phyloP scores from a whole-genome alignment of 345 rosid genomes.

The Populus nigra region DNA sequence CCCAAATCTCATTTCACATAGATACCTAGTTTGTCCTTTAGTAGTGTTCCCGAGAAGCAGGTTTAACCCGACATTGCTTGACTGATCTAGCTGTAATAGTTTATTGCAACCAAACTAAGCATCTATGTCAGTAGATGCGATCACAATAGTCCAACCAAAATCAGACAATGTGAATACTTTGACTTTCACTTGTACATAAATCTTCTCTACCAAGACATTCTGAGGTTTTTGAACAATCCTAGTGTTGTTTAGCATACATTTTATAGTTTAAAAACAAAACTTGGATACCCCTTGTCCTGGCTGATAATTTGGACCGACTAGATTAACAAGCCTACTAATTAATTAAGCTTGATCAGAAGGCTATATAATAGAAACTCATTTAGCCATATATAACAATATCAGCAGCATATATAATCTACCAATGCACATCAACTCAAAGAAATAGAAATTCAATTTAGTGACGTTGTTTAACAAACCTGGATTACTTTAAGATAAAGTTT shows the following conservation, averaged over 20 bases:
- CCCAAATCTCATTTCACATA: slow-evolving; percentile 37
- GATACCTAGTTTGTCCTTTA: too few relatives aligned
- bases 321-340: background rate
- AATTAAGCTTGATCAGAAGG: background rate
- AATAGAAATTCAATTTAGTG: background rate
- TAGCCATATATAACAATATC: background rate
- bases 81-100: slow-evolving; percentile 15
- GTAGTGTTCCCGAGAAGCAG: slow-evolving; percentile 53
- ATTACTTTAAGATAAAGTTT: slow-evolving; percentile 13
- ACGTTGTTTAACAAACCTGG: background rate
- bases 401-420: background rate
- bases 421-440: background rate
- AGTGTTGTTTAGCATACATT: slow-evolving; percentile 25
- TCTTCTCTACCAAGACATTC: slow-evolving; percentile 2
- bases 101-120: slow-evolving; percentile 41
- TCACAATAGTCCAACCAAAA: slow-evolving; percentile 51
- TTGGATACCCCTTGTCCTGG: slow-evolving; percentile 50
- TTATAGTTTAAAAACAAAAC: slow-evolving; percentile 22
- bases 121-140: slow-evolving; percentile 44
- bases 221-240: slow-evolving; percentile 20
- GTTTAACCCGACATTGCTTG: slow-evolving; percentile 27
- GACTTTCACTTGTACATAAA: slow-evolving; percentile 46
- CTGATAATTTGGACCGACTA: slow-evolving; percentile 30
- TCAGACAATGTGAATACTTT: slow-evolving; percentile 49
- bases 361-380: background rate